Evolutionary conservation across 2,329 filamentous ascomycete species (phyloP).

Genomic region (Corynespora cassiicola): DNA sequence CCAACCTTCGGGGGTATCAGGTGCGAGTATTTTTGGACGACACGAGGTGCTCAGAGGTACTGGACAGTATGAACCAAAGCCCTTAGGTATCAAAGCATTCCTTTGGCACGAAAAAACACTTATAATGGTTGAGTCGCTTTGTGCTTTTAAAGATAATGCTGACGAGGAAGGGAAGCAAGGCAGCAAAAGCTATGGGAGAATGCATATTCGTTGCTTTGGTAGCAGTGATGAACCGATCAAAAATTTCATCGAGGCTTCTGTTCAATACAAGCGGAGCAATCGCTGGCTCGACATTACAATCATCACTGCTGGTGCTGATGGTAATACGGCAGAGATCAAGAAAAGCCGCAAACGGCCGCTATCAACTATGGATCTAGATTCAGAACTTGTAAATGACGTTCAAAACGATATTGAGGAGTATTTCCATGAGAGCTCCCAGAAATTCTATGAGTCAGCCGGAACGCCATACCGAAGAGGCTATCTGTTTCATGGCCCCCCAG

Average conservation of each 20-base stretch:
- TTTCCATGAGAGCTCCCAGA: slow-evolving; percentile 5
- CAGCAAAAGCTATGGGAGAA: neutral
- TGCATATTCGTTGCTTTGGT: slow-evolving; percentile 11
- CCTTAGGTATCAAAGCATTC: neutral
- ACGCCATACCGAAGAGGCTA: slow-evolving; percentile 34
- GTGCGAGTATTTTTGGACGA: slow-evolving; percentile 4
- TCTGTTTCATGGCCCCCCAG: slow-evolving; percentile 42
- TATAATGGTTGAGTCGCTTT: slow-evolving; percentile 6
- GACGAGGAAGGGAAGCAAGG: no score
- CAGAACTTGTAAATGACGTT: slow-evolving; percentile 7
- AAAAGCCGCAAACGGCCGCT: slow-evolving; percentile 12
- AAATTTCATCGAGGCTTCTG: slow-evolving; percentile 1
- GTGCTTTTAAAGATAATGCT: no score
- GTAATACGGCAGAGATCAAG: no score
- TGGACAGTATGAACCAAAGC: slow-evolving; percentile 1
- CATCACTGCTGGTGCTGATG: no score
- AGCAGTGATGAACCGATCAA: slow-evolving; percentile 7
- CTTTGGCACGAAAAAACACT: slow-evolving; percentile 7
- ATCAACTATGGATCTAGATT: slow-evolving; percentile 12
- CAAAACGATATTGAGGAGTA: slow-evolving; percentile 6
- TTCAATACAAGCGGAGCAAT: no score
- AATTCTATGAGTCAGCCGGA: slow-evolving; percentile 12
- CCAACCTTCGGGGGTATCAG: no score
- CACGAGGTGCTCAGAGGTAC: slow-evolving; percentile 1
- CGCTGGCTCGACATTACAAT: no score